Percentiles rank a stretch among this genome's conserved stretches.
Conservation (phyloP, 2,329 filamentous ascomycete species). For the Lecanicillium sp. region DNA sequence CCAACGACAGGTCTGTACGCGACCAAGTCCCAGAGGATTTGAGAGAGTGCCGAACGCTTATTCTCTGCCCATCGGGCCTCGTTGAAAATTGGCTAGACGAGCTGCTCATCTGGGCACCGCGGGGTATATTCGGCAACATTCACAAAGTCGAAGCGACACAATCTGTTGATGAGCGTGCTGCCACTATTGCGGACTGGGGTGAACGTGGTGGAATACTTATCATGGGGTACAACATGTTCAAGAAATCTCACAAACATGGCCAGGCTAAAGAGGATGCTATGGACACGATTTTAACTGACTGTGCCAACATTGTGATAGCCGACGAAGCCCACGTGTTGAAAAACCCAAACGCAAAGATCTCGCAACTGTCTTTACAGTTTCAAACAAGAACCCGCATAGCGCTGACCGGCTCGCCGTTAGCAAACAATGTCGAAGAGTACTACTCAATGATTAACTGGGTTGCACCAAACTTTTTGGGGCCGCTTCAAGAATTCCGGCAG, state of each 20-base stretch:
- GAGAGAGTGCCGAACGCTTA: slow-evolving; percentile 53
- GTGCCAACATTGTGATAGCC: slow-evolving; percentile 66
- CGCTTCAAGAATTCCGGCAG: slow-evolving; percentile 55
- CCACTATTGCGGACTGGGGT: slow-evolving; percentile 51
- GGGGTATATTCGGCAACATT: slow-evolving; percentile 45
- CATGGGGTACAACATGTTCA: slow-evolving; percentile 66
- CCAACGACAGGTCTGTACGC: slow-evolving; percentile 45
- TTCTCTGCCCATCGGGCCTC: slow-evolving; percentile 69
- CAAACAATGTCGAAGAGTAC: slow-evolving; percentile 79
- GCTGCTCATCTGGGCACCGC: slow-evolving; percentile 59
- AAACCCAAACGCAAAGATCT: slow-evolving; percentile 47
- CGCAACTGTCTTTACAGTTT: slow-evolving; percentile 50
- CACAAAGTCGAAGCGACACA: slow-evolving; percentile 43
- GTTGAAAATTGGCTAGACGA: slow-evolving; percentile 82
- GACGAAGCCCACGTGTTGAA: slow-evolving; percentile 83
- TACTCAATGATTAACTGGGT: slow-evolving; percentile 86
- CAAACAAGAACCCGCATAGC: slow-evolving; percentile 67
- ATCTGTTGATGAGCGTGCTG: slow-evolving; percentile 28
- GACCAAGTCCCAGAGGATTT: slow-evolving; percentile 63
- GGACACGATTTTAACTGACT: slow-evolving; percentile 43
- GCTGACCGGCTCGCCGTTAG: slow-evolving; percentile 77
- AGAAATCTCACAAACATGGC: slow-evolving; percentile 15
- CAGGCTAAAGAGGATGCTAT: slow-evolving; percentile 15
- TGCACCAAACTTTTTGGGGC: slow-evolving; percentile 69
- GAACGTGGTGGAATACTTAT: slow-evolving; percentile 63